These are phyloP conservation scores for Crepidotus variabilis DNA, from an alignment of 768 basidiomycete species.

Conservation along the genomic window DNA sequence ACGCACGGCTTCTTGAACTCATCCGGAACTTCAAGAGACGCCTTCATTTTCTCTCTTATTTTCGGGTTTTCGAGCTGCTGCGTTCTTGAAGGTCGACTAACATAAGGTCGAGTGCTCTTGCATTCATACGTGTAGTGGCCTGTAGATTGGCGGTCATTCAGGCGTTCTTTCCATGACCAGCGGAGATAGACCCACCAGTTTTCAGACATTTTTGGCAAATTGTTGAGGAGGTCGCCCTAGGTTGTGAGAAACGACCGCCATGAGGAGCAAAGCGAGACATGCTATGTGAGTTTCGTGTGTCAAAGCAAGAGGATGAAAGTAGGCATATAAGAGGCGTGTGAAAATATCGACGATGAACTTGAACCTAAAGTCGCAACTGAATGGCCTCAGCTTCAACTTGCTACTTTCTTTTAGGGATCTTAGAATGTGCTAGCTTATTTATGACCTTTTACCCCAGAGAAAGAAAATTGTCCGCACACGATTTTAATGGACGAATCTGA, in stretches of 20 bases:
- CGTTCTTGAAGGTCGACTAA: conserved; percentile 86
- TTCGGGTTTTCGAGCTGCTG: conserved; percentile 80
- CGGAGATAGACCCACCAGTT: conserved; percentile 40
- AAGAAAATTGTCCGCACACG: too few species aligned
- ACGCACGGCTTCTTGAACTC: conserved; percentile 84
- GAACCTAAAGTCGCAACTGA: too few species aligned
- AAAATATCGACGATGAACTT: background rate
- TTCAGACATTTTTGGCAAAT: conserved; percentile 82
- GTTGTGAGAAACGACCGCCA: conserved; percentile 46
- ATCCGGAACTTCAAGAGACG: conserved; percentile 79
- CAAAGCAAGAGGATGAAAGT: background rate
- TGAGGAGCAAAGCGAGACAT: conserved; percentile 88
- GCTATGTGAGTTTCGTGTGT: background rate
- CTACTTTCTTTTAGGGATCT: too few species aligned
- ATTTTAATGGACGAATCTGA: too few species aligned
- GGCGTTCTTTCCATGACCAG: background rate
- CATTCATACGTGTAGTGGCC: conserved; percentile 94
- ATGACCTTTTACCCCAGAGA: too few species aligned
- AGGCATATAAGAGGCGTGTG: too few species aligned
- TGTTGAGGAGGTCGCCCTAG: conserved; percentile 62
- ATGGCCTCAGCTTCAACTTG: too few species aligned
- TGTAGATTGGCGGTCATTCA: conserved; percentile 17
- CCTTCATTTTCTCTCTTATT: conserved; percentile 60
- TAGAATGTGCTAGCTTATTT: too few species aligned
- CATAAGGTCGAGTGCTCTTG: conserved; percentile 75